phyloP scores from a whole-genome alignment of 768 basidiomycete genomes.

The Rubroboletus pulcherrimus region DNA sequence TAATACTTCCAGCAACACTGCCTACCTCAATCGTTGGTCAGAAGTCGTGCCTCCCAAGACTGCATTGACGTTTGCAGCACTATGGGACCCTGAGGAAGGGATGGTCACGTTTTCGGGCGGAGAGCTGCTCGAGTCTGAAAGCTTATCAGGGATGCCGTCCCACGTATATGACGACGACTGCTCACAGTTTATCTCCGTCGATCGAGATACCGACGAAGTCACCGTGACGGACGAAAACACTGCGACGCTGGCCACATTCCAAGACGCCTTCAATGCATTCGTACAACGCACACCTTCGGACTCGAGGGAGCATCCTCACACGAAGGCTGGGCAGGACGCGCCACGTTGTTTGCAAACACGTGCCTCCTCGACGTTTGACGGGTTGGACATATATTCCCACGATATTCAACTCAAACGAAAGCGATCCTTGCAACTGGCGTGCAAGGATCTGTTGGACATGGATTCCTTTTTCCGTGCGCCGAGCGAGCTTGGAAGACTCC shows the following conservation, averaged over 20 bases:
- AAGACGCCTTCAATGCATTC: slow-evolving; percentile 30
- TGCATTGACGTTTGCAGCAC: slow-evolving; percentile 54
- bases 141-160: slow-evolving; percentile 2
- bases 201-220: slow-evolving; percentile 12
- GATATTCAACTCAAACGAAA: slow-evolving; percentile 16
- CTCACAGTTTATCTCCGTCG: slow-evolving; percentile 10
- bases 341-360: slow-evolving; percentile 16
- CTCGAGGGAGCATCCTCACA: slow-evolving; percentile 19
- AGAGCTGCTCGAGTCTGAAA: slow-evolving; percentile 37
- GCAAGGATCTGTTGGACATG: slow-evolving; percentile 20
- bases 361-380: slow-evolving; percentile 31
- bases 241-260: slow-evolving; percentile 23
- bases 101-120: slow-evolving; percentile 56
- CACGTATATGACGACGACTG: slow-evolving; percentile 13
- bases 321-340: slow-evolving; percentile 5
- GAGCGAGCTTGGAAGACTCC: slow-evolving; percentile 12
- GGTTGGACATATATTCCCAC: slow-evolving; percentile 29
- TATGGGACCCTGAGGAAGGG: slow-evolving; percentile 57
- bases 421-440: slow-evolving; percentile 20
- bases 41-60: slow-evolving; percentile 53
- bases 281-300: slow-evolving; percentile 21
- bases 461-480: slow-evolving; percentile 15
- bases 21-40: slow-evolving; percentile 45
- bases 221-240: slow-evolving; percentile 17
- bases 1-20: slow-evolving; percentile 7